Base-by-base conservation (phyloP, 805 yeast species). In the Cyberlindnera saturnus region DNA sequence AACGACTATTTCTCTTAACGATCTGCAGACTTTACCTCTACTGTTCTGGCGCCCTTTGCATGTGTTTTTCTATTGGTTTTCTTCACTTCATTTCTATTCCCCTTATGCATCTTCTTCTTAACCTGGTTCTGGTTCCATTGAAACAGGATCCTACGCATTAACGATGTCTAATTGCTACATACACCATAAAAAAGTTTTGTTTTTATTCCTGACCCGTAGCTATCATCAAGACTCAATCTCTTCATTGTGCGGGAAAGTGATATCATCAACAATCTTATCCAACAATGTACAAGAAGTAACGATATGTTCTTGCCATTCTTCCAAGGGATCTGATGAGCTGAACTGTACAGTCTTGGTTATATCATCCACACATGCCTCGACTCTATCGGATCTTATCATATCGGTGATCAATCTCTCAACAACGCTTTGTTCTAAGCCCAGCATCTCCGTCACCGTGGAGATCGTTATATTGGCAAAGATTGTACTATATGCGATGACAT, bases 351-450 rank as follows among this genome's bases (percentile, higher is more conserved):
- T 34, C 16, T 49, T 41, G 14, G 33, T 43, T 19, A 58, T 47
- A 34, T 58, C 61, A 46, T 58, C 62, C 34, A 58, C 42, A 6
- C 44, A 44, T 7, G 57, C 60, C 33, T 44, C 32, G 6, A 56
- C 15, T 26, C 47, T 38, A 5, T 41, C 43, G 11, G 43, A 37
- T 40, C 57, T 42, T 15, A 55, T 47, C 53, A 53, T 48, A n/a
- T 48, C 49, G 11, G 51, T 42, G 14, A 44, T 33, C 3, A 47
- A 26, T 1, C 39, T 43, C 32, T 44, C 48, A 3, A 47, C 52
- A 5, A 40, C 32, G 1, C 30, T 30, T 1, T 14, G 14, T 16
- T 45, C 43, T 6, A 52, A 17, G 14, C 39, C 23, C 5, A 55
- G 19, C 15, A 52, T 36, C 2, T 46, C 43, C 1, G 49, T 42